A percentile compares a stretch with the other conserved stretches of the same genome.
These are phyloP conservation scores for Spirogloea muscicola DNA, from an alignment of 139 green algal genomes.

Conservation along the genomic window DNA sequence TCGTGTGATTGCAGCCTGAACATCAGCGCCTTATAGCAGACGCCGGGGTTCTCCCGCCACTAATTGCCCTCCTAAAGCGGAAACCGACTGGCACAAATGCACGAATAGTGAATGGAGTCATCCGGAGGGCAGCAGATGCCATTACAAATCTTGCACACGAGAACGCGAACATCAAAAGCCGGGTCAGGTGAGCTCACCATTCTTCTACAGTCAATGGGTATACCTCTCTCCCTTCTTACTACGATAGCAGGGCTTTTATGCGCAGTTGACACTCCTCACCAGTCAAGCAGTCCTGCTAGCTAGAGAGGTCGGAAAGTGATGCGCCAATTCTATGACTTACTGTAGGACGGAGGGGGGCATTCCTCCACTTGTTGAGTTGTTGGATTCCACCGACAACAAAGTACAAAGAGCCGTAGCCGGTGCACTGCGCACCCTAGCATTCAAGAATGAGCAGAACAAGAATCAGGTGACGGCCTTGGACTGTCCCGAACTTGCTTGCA, in stretches of 20 bases:
- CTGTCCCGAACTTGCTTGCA: neutral
- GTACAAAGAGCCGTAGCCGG: slow-evolving; percentile 80
- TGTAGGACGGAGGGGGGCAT: slow-evolving; percentile 76
- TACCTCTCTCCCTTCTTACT: no score
- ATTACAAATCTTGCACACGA: slow-evolving; percentile 96
- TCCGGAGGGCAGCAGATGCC: slow-evolving; percentile 82
- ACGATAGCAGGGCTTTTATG: no score
- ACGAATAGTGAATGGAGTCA: slow-evolving; percentile 49
- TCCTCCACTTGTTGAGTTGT: slow-evolving; percentile 79
- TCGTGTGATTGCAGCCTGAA: slow-evolving; percentile 32
- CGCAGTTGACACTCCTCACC: no score
- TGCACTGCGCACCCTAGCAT: slow-evolving; percentile 88
- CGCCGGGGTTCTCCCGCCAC: slow-evolving; percentile 20
- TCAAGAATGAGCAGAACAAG: slow-evolving; percentile 99
- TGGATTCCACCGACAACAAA: slow-evolving; percentile 82
- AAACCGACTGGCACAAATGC: neutral
- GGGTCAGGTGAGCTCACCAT: slow-evolving; percentile 58
- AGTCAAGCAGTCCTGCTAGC: no score
- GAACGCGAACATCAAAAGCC: slow-evolving; percentile 88
- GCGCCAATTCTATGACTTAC: no score
- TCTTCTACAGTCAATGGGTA: no score
- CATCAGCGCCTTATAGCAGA: slow-evolving; percentile 46
- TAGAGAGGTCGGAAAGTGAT: no score
- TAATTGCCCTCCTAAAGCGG: slow-evolving; percentile 28
- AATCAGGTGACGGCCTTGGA: slow-evolving; percentile 55